Evolutionary conservation across 345 rosid genomes (phyloP).

Genomic region (Litchi chinensis): DNA sequence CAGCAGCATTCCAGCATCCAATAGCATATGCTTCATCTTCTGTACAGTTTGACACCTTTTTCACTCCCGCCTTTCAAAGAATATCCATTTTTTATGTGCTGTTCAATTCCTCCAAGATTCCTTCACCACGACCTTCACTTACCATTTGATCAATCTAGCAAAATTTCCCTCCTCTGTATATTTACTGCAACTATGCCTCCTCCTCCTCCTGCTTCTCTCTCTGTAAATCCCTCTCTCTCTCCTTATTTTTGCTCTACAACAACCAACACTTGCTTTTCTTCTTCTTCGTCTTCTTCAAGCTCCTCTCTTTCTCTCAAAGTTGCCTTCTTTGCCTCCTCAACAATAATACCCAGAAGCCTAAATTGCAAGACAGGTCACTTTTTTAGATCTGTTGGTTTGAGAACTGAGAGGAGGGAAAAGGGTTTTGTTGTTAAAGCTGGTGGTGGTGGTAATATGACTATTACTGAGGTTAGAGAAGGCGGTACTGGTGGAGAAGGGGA

Average conservation of each 20-base stretch:
- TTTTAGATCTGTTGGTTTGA: slow-evolving; percentile 8
- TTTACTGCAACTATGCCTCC: slow-evolving; percentile 8
- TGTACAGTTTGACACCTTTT: slow-evolving; percentile 3
- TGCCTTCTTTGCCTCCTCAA: slow-evolving; percentile 23
- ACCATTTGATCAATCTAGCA: slow-evolving; percentile 6
- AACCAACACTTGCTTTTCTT: slow-evolving; percentile 9
- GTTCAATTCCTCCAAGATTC: slow-evolving; percentile 15
- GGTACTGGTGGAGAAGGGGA: slow-evolving; percentile 20
- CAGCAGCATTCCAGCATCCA: too few relatives aligned
- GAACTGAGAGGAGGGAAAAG: slow-evolving; percentile 9
- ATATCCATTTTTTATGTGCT: slow-evolving; percentile 22
- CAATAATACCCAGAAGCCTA: slow-evolving; percentile 38
- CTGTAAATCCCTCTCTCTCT: slow-evolving; percentile 52
- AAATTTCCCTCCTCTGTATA: slow-evolving; percentile 19
- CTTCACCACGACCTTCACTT: not conserved
- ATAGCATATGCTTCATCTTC: slow-evolving; percentile 20
- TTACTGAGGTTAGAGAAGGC: slow-evolving; percentile 49
- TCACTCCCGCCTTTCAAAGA: not conserved
- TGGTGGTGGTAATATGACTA: slow-evolving; percentile 41
- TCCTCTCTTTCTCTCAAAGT: slow-evolving; percentile 23
- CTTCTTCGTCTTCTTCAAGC: slow-evolving; percentile 25
- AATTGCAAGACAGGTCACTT: slow-evolving; percentile 17
- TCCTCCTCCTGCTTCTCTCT: slow-evolving; percentile 42
- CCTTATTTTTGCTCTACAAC: slow-evolving; percentile 22
- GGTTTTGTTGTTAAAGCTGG: slow-evolving; percentile 30